These are phyloP conservation scores for Prunella vulgaris DNA, from an alignment of 257 asterid species.

Conservation along the genomic window DNA sequence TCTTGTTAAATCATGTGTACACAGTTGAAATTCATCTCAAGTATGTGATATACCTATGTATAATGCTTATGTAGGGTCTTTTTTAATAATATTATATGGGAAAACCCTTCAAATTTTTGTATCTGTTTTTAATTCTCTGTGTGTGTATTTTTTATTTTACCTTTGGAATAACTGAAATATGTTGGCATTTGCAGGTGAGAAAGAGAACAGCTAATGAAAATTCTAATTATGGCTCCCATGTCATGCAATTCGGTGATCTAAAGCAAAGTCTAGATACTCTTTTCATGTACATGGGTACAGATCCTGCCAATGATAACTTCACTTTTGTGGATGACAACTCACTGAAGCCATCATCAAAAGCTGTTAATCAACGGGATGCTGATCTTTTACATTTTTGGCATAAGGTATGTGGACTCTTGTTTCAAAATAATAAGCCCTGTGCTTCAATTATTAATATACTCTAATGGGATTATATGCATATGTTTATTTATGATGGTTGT, in stretches of 20 bases:
- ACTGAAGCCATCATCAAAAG: slow-evolving; percentile 43
- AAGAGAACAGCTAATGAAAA: slow-evolving; percentile 60
- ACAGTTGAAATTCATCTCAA: neutral
- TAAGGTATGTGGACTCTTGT: slow-evolving; percentile 45
- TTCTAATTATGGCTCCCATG: slow-evolving; percentile 77
- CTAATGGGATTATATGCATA: too few relatives aligned
- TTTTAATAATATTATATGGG: neutral
- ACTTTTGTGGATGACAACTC: slow-evolving; percentile 56
- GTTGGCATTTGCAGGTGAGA: slow-evolving; percentile 57
- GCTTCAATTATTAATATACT: neutral
- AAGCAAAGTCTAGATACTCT: slow-evolving; percentile 50
- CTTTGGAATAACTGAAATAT: neutral
- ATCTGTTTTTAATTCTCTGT: neutral
- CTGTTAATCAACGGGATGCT: slow-evolving; percentile 92
- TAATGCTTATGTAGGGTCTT: neutral
- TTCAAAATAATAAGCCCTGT: neutral
- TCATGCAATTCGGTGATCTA: slow-evolving; percentile 91
- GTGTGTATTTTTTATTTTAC: neutral
- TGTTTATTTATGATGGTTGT: neutral
- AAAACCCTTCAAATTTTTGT: neutral
- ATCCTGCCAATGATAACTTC: slow-evolving; percentile 82
- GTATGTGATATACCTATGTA: neutral
- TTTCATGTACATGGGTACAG: slow-evolving; percentile 71
- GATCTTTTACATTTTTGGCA: slow-evolving; percentile 97
- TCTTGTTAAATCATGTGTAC: slow-evolving; percentile 12